Evolutionary conservation across 1,139 yeast genomes (phyloP).

Genomic region (Hansenula sp.): DNA sequence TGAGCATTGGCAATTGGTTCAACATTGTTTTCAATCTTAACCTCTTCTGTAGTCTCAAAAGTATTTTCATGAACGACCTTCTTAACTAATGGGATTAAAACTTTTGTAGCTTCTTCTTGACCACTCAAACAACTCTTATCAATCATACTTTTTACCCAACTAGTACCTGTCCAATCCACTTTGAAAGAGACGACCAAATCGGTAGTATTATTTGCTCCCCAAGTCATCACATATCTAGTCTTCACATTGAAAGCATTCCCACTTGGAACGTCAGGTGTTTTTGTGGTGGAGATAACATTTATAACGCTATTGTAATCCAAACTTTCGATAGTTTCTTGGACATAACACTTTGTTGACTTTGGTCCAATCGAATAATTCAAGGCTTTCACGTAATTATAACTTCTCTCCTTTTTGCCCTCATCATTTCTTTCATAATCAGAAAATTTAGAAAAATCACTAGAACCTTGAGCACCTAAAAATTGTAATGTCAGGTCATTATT

Average conservation of each 20-base stretch:
- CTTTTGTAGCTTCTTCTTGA: conserved; percentile 56
- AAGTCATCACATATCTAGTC: conserved; percentile 64
- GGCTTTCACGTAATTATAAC: conserved; percentile 74
- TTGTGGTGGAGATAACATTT: conserved; percentile 61
- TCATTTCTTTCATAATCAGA: conserved; percentile 40
- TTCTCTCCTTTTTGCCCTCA: conserved; percentile 42
- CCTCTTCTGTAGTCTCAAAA: conserved; percentile 3
- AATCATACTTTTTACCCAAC: conserved; percentile 89
- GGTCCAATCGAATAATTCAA: conserved; percentile 87
- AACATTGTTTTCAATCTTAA: conserved; percentile 6
- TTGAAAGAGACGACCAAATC: conserved; percentile 55
- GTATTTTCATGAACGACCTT: conserved; percentile 11
- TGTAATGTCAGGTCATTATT: conserved; percentile 50
- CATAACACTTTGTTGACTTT: conserved; percentile 80
- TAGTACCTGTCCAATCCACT: conserved; percentile 86
- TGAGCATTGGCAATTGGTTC: not conserved
- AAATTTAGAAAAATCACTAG: conserved; percentile 56
- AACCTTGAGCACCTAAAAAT: conserved; percentile 58
- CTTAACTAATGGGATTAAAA: conserved; percentile 14
- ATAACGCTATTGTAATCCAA: conserved; percentile 52
- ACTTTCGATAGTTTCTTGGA: conserved; percentile 64
- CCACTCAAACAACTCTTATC: conserved; percentile 91
- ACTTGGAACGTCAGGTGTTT: conserved; percentile 94
- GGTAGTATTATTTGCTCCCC: conserved; percentile 72
- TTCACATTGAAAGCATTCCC: conserved; percentile 77